Evolutionary conservation across 2,329 filamentous ascomycete species (phyloP).

Genomic region (Dactylella cylindrospora): DNA sequence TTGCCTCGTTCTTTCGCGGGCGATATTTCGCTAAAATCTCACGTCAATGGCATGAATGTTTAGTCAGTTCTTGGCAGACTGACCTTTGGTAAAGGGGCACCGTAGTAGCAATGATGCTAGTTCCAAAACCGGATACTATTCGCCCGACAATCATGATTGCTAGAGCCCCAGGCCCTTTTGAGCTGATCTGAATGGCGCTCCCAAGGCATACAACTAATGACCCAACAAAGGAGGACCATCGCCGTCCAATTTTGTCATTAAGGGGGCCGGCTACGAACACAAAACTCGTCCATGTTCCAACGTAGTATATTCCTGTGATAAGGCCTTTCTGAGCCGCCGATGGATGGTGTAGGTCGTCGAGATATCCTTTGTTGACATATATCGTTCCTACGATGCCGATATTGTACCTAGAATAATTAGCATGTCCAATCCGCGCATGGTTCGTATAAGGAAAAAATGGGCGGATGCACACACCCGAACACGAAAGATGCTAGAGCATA

Average conservation of each 20-base stretch:
- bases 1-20: constrained; percentile 59
- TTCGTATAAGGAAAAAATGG: constrained; percentile 3
- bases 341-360: constrained; percentile 55
- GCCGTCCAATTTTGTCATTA: constrained; percentile 59
- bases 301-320: constrained; percentile 62
- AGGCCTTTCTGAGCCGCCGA: constrained; percentile 57
- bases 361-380: constrained; percentile 61
- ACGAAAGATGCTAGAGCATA: constrained; percentile 61
- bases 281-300: constrained; percentile 61
- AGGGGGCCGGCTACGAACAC: constrained; percentile 59
- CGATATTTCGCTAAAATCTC: constrained; percentile 57
- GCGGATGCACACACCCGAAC: constrained; percentile 56
- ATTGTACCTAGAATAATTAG: constrained; percentile 56
- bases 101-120: constrained; percentile 60
- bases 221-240: constrained; percentile 58
- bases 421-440: constrained; percentile 9
- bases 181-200: constrained; percentile 56
- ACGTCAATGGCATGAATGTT: neutral
- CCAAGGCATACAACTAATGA: constrained; percentile 57
- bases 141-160: constrained; percentile 59
- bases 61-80: constrained; percentile 4
- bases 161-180: constrained; percentile 54
- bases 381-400: constrained; percentile 62
- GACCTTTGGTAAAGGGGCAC: constrained; percentile 63
- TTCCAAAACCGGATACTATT: constrained; percentile 59